Conservation (phyloP, 441 rosid species). For the Pelargonium australe region DNA sequence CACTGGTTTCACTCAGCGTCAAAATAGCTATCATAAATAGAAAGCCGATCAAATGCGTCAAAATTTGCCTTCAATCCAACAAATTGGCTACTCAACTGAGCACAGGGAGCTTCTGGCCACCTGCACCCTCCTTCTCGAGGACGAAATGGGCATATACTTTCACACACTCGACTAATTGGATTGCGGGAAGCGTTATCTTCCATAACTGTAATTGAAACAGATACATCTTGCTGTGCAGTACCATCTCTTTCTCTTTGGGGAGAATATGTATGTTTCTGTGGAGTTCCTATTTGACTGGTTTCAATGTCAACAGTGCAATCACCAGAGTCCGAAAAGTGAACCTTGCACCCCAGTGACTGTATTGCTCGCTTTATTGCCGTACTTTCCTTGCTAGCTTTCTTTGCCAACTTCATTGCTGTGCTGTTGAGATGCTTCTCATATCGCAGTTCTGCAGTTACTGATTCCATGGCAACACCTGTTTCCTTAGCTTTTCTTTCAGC, state of each 20-base stretch:
- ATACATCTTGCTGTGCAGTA: slow-evolving; percentile 33
- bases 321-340: slow-evolving; percentile 55
- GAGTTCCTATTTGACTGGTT: slow-evolving; percentile 25
- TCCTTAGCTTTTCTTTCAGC: slow-evolving; percentile 74
- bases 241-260: slow-evolving; percentile 30
- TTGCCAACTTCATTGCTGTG: slow-evolving; percentile 60
- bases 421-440: slow-evolving; percentile 62
- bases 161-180: slow-evolving; percentile 46
- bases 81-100: slow-evolving; percentile 77
- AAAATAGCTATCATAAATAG: slow-evolving; percentile 73
- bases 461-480: slow-evolving; percentile 43
- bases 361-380: slow-evolving; percentile 71
- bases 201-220: slow-evolving; percentile 60
- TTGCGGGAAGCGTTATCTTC: slow-evolving; percentile 45
- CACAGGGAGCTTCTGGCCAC: slow-evolving; percentile 93
- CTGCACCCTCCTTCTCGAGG: slow-evolving; percentile 69
- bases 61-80: slow-evolving; percentile 79
- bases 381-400: slow-evolving; percentile 63
- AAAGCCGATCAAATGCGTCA: slow-evolving; percentile 81
- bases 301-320: slow-evolving; percentile 57
- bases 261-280: slow-evolving; percentile 26
- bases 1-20: slow-evolving; percentile 38
- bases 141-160: slow-evolving; percentile 67
- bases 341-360: slow-evolving; percentile 81
- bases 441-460: slow-evolving; percentile 53